These are phyloP conservation scores for Cutaneotrichosporon sp. DNA, from an alignment of 1,284 basidiomycete species.

Conservation along the genomic window DNA sequence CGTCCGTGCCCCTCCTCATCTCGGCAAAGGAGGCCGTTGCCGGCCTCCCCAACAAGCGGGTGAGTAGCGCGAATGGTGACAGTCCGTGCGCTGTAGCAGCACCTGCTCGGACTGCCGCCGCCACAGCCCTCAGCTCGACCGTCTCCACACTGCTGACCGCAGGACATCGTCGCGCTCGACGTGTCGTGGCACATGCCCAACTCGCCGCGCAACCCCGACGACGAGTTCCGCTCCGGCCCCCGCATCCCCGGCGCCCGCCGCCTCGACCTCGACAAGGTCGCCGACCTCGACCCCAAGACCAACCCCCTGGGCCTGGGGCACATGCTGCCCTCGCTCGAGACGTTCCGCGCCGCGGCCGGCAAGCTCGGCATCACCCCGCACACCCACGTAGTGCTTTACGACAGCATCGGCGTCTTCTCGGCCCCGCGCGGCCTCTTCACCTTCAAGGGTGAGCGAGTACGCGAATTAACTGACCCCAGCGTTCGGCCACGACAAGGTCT, in stretches of 20 bases:
- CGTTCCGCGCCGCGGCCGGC: slow-evolving; percentile 79
- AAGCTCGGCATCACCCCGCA: slow-evolving; percentile 70
- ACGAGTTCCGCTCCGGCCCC: slow-evolving; percentile 49
- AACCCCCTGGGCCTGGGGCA: slow-evolving; percentile 75
- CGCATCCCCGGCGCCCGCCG: slow-evolving; percentile 75
- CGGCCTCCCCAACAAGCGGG: slow-evolving; percentile 25
- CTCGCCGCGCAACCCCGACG: slow-evolving; percentile 42
- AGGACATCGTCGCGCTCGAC: slow-evolving; percentile 41
- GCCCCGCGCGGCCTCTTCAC: slow-evolving; percentile 88
- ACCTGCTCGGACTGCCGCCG: too few relatives aligned
- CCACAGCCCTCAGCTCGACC: too few relatives aligned
- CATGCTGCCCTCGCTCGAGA: slow-evolving; percentile 79
- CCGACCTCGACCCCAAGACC: slow-evolving; percentile 57
- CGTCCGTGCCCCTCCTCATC: slow-evolving; percentile 40
- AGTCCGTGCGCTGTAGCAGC: too few relatives aligned
- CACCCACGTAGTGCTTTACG: slow-evolving; percentile 88
- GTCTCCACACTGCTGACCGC: background rate
- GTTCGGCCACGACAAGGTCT: slow-evolving; percentile 81
- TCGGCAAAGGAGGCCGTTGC: slow-evolving; percentile 36
- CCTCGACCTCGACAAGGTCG: slow-evolving; percentile 75
- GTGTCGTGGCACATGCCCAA: slow-evolving; percentile 55
- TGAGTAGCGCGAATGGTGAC: background rate
- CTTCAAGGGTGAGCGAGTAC: slow-evolving; percentile 64
- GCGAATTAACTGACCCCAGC: slow-evolving; percentile 50
- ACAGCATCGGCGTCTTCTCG: slow-evolving; percentile 82